Base-by-base conservation (phyloP, 768 basidiomycete species). In the Lentinula sp. region DNA sequence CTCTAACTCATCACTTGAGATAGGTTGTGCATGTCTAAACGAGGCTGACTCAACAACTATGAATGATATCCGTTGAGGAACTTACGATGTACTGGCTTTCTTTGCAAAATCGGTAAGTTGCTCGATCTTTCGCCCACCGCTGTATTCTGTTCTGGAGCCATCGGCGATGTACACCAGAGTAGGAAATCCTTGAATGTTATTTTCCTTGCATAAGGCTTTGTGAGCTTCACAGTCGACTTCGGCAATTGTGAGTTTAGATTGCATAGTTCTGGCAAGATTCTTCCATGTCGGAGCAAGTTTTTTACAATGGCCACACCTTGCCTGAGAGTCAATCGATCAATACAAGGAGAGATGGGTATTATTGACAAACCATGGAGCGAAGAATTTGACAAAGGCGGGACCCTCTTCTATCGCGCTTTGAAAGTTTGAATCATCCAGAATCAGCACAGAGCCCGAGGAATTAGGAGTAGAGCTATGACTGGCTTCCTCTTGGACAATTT, bases 261-360 rank as follows among this genome's bases (percentile, higher is more conserved):
- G 81, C 80, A 95, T 85, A 21, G 76, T 74, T 53, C 74, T 72
- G 0, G 91, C 95, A 3, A 99, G 81, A 53, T 88, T 78, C 1
- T 75, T 76, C 92, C 94, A 98, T 0, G 77, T 80, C 56, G 87
- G 94, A 0, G 92, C 91, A 1, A 98, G 80, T 69, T 92, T 92
- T 76, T 97, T 95, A 82, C 96, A 99, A 74, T 98, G 95, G 4
- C 91, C 91, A 70, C 95, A 98, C 92, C 83, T 84, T 42, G 31
- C 23, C 9, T 3, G 7, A 46, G 50, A 18, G 51, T 53, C 37
- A 16, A 50, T 56, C 31, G 50, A 37, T 28, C 37, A 28, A 42
- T 31, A 46, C 5, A 28, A 49, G 45, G 28, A 8, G 31, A 40
- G 5, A n/a, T 16, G 23, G 9, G n/a, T 28, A 18, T 5, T 28